phyloP scores from a whole-genome alignment of 139 green algal species.

The Micractinium sp. region DNA sequence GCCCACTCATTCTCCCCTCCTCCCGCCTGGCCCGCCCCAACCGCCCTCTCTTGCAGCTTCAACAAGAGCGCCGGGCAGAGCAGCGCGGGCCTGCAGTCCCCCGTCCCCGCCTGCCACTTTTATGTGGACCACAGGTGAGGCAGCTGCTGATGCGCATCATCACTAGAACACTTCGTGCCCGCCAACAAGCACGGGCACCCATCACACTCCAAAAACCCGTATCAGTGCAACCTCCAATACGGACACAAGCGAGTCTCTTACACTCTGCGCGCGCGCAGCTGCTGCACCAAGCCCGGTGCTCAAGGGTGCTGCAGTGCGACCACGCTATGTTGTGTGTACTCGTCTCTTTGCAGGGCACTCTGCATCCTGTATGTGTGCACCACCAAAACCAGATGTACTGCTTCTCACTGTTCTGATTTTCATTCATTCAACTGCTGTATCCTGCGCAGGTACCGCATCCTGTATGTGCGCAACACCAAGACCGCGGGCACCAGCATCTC shows the following conservation, averaged over 20 bases:
- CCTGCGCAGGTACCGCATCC: conserved; percentile 5
- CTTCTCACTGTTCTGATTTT: no score
- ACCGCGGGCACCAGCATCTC: conserved; percentile 20
- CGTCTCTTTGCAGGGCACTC: not conserved
- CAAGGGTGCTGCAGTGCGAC: no score
- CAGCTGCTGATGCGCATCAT: not conserved
- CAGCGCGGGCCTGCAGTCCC: conserved; percentile 12
- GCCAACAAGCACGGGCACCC: no score
- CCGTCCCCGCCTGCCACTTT: conserved; percentile 29
- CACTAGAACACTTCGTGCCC: no score
- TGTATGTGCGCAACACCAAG: conserved; percentile 22
- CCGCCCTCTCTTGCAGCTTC: not conserved
- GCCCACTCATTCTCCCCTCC: not conserved
- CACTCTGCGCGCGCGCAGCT: no score
- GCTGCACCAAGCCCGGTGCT: no score
- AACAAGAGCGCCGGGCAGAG: conserved; percentile 10
- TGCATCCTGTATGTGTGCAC: not conserved
- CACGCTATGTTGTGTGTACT: not conserved
- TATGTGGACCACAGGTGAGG: conserved; percentile 16
- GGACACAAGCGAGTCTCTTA: no score
- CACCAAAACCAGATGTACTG: no score
- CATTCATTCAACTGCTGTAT: no score
- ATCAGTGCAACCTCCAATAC: no score
- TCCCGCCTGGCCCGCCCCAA: not conserved
- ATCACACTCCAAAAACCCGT: no score